Conservation (phyloP, 164 flowering plant species). For the Warburgia ugandensis region DNA sequence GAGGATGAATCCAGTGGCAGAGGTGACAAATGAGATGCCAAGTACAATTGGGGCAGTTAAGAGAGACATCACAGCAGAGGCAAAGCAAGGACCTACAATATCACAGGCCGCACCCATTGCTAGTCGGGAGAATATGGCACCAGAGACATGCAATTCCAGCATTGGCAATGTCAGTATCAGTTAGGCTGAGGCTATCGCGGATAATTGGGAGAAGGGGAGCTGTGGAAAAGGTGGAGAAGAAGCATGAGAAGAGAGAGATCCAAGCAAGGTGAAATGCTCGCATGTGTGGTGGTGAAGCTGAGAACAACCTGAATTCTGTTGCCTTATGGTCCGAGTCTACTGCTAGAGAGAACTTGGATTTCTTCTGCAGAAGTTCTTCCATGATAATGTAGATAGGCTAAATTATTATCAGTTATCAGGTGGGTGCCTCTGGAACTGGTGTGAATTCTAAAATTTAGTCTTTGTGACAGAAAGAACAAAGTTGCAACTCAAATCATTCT, state of each 20-base stretch:
- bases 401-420: no score
- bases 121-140: slow-evolving; percentile 65
- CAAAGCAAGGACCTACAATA: slow-evolving; percentile 66
- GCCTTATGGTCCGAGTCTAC: slow-evolving; percentile 82
- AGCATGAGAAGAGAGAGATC: slow-evolving; percentile 76
- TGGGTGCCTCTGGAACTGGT: no score
- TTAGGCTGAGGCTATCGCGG: slow-evolving; percentile 71
- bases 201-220: slow-evolving; percentile 77
- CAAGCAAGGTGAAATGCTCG: slow-evolving; percentile 76
- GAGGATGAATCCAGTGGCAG: slow-evolving; percentile 47
- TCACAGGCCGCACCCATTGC: slow-evolving; percentile 83
- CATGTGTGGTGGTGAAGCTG: slow-evolving; percentile 68
- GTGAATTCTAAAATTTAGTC: no score
- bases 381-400: no score
- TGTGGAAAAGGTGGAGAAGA: slow-evolving; percentile 72
- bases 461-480: no score
- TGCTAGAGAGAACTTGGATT: slow-evolving; percentile 57
- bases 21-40: slow-evolving; percentile 31
- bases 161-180: slow-evolving; percentile 66
- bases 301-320: slow-evolving; percentile 41
- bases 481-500: no score
- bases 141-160: slow-evolving; percentile 84
- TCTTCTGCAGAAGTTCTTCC: no score
- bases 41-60: slow-evolving; percentile 63
- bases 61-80: slow-evolving; percentile 57